A percentile compares a stretch with the other conserved stretches of the same genome.
Evolutionary conservation across 2,329 filamentous ascomycete species (phyloP).

Genomic region (Venturia effusa): DNA sequence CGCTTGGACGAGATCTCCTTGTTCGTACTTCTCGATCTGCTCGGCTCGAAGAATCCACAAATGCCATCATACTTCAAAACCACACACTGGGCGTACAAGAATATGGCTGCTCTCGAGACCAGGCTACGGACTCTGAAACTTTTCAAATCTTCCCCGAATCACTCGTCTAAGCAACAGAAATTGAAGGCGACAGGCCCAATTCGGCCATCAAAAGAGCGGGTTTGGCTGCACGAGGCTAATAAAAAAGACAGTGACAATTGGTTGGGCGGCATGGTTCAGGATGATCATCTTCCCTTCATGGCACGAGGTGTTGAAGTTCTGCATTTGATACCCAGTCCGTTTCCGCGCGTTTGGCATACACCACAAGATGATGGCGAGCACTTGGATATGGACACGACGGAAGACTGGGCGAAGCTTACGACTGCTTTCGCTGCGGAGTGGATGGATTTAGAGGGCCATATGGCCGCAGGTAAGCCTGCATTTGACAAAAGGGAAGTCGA

Average conservation of each 20-base stretch:
- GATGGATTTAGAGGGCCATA: conserved; percentile 65
- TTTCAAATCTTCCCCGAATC: conserved; percentile 52
- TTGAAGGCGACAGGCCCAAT: conserved; percentile 20
- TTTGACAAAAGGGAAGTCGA: conserved; percentile 6
- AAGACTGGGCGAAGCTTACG: conserved; percentile 80
- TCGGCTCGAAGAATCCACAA: conserved; percentile 57
- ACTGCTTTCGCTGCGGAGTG: conserved; percentile 83
- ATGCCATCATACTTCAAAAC: conserved; percentile 81
- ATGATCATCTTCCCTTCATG: conserved; percentile 92
- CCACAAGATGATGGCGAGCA: conserved; percentile 75
- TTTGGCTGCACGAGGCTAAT: conserved; percentile 56
- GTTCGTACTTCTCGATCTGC: conserved; percentile 63
- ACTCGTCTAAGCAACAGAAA: conserved; percentile 28
- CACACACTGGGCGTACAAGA: conserved; percentile 87
- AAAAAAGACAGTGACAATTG: conserved; percentile 45
- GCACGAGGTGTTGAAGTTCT: conserved; percentile 73
- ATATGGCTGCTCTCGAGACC: conserved; percentile 61
- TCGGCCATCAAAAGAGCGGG: conserved; percentile 17
- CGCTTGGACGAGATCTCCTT: conserved; percentile 31
- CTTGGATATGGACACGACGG: conserved; percentile 65
- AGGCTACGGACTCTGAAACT: conserved; percentile 58
- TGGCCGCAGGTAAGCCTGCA: conserved; percentile 18
- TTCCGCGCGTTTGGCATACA: conserved; percentile 79
- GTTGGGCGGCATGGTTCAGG: conserved; percentile 48
- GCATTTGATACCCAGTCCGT: conserved; percentile 77